Evolutionary conservation across 2,329 filamentous ascomycete genomes (phyloP), one percentile per base, ranked within the genome.

Genomic region (Cladophialophora psammophila): DNA sequence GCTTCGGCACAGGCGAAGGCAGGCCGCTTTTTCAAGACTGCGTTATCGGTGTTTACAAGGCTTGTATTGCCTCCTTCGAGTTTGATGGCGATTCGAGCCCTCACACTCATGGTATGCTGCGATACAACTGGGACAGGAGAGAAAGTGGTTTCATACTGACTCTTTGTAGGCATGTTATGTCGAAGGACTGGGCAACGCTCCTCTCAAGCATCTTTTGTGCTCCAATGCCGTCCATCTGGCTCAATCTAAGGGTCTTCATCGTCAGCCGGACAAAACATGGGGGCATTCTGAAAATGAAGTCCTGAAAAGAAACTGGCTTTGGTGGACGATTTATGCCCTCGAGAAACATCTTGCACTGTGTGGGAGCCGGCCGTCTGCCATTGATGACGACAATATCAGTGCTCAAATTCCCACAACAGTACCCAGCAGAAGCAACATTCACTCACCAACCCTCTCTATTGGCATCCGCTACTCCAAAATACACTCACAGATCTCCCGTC

Each of bases 371-470:
- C 53, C 61, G 15, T 64, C 61, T n/a, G 54, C 48, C 15, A 64
- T 64, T 52, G 54, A 64, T 31, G 61, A 64, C 54, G 52, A 58
- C 40, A 66, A 58, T 38, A 36, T 66, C 26, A 66, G 55, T 55
- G 32, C 42, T 42, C 45, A 58, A 9, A 40, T 63, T 32, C 60
- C 59, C 0, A 58, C 32, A 12, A 20, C 58, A 1, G 18, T 42
- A 6, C 40, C 54, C 36, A 15, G 38, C 6, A 20, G 52, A 20
- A 57, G 52, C 64, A 58, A 40, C 31, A 32, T 58, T 34, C 18
- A 62, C 36, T 12, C 40, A 20, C 55, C 18, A 36, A 50, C 35
- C 38, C 53, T 54, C 5, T 10, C 5, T 9, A 57, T 63, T 34
- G 38, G 9, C 9, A 9, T 45, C 15, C 48, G 50, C 13, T 32